These are phyloP conservation scores for Trichophyton benhamiae DNA, from an alignment of 2,329 filamentous ascomycete species.

Conservation along the genomic window DNA sequence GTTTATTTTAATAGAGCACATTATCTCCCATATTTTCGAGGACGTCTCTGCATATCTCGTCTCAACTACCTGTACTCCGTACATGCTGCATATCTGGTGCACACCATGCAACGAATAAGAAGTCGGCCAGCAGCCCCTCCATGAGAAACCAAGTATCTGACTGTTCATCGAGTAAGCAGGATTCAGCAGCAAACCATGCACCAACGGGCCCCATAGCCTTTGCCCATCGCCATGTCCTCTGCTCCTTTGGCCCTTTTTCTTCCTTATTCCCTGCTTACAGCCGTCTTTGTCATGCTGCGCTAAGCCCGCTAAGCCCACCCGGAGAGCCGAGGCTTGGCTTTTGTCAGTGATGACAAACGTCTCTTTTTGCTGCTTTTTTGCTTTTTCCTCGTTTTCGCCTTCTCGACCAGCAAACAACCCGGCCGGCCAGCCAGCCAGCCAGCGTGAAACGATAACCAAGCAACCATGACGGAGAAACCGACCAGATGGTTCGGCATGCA, in stretches of 20 bases:
- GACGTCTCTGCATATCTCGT: neutral
- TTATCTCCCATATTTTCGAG: neutral
- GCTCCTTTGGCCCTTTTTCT: neutral
- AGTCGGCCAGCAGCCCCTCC: neutral
- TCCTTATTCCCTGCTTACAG: neutral
- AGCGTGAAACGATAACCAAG: neutral
- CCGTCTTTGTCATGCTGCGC: neutral
- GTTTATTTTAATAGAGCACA: neutral
- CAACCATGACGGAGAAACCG: neutral
- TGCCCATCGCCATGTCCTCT: neutral
- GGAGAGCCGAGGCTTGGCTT: neutral
- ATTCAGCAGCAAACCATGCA: neutral
- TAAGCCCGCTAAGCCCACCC: neutral
- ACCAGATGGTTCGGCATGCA: neutral
- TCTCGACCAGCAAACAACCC: neutral
- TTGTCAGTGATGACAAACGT: neutral
- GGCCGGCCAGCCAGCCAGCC: no score
- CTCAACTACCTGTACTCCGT: neutral
- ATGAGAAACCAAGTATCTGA: neutral
- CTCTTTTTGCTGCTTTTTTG: neutral
- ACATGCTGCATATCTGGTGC: neutral
- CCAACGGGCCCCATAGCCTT: neutral
- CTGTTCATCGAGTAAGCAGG: neutral
- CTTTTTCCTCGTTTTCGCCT: neutral
- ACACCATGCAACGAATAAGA: neutral